Evolutionary conservation across 139 green algal genomes (phyloP).

Genomic region (Chlorella sorokiniana): DNA sequence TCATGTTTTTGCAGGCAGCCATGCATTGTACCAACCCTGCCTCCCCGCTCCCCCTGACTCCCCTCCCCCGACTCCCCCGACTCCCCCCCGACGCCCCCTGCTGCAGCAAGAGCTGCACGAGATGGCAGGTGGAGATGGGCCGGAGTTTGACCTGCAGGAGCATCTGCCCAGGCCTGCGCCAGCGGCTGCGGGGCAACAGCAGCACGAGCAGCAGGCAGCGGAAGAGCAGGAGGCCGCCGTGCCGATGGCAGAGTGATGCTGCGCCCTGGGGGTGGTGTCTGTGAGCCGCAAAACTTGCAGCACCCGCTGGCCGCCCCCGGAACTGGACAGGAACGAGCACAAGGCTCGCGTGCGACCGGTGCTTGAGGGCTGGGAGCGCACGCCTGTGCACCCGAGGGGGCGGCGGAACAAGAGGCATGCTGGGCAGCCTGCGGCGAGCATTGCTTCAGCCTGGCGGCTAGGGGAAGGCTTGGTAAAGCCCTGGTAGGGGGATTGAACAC

Average conservation of each 20-base stretch:
- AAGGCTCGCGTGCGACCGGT: background rate
- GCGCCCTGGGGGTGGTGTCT: too few relatives aligned
- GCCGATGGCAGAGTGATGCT: background rate
- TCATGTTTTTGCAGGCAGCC: background rate
- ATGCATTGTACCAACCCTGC: background rate
- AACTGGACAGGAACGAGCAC: conserved; percentile 7
- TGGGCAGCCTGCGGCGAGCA: background rate
- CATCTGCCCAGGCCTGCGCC: background rate
- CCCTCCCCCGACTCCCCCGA: background rate
- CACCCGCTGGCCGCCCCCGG: conserved; percentile 1
- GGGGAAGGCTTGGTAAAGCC: conserved; percentile 8
- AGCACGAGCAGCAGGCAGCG: background rate
- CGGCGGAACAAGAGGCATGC: background rate
- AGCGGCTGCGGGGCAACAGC: background rate
- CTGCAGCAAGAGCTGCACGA: conserved; percentile 20
- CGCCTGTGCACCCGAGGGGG: conserved; percentile 9
- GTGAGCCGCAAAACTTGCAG: conserved; percentile 30
- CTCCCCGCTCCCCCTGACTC: too few relatives aligned
- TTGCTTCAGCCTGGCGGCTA: conserved; percentile 3
- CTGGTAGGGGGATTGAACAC: background rate
- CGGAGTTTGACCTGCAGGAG: conserved; percentile 13
- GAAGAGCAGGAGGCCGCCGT: background rate
- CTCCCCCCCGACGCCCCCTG: background rate
- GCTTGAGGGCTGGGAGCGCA: background rate
- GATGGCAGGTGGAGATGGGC: conserved; percentile 18